phyloP scores from a whole-genome alignment of 371 early-diverging fungal species.

The Lichtheimia ornata region DNA sequence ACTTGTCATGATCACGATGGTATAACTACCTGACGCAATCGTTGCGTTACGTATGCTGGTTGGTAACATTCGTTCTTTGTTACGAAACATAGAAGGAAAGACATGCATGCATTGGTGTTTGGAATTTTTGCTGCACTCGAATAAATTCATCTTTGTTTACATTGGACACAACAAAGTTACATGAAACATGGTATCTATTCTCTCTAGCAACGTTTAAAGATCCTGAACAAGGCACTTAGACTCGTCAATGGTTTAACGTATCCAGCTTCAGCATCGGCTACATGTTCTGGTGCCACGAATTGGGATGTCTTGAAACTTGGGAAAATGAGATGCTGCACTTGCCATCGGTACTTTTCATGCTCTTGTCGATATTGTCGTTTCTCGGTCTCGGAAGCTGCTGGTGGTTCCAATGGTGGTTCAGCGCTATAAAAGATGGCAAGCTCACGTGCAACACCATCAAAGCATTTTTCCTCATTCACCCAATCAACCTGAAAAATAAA shows the following conservation, averaged over 20 bases:
- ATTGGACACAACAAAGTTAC: no score
- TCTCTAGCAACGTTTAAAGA: constrained; percentile 87
- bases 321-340: constrained; percentile 77
- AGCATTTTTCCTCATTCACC: constrained; percentile 80
- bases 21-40: no score
- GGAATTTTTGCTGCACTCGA: no score
- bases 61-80: no score
- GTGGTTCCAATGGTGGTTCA: constrained; percentile 57
- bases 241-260: constrained; percentile 73
- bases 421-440: constrained; percentile 79
- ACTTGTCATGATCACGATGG: no score
- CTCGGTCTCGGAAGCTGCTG: constrained; percentile 9
- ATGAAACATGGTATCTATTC: neutral
- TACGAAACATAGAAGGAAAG: no score
- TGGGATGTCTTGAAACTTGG: constrained; percentile 66
- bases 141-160: no score
- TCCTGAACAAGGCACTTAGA: constrained; percentile 87
- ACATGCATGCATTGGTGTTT: no score
- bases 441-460: constrained; percentile 69
- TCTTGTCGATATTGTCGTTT: constrained; percentile 19
- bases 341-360: constrained; percentile 51
- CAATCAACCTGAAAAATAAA: constrained; percentile 69
- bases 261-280: constrained; percentile 50
- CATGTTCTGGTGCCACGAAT: constrained; percentile 62
- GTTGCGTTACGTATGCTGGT: no score